phyloP scores from a whole-genome alignment of 768 basidiomycete species.

The Pleurotus ostreatus region DNA sequence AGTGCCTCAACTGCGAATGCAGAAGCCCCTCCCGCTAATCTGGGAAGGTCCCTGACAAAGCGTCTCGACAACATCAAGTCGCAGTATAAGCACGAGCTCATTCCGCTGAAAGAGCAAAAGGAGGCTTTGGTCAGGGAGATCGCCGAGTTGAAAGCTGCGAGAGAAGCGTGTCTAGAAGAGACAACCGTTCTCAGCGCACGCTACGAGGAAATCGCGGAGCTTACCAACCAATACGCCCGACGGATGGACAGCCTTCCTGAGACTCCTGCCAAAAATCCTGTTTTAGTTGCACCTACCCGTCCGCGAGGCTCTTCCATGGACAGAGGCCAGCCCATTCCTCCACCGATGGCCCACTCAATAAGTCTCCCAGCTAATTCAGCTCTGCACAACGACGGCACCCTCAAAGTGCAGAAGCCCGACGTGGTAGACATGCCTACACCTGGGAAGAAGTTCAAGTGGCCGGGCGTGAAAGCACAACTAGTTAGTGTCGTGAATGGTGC shows the following conservation, averaged over 20 bases:
- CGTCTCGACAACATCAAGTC: conserved; percentile 84
- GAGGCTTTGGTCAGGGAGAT: conserved; percentile 80
- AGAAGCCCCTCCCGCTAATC: conserved; percentile 38
- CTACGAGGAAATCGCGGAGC: conserved; percentile 89
- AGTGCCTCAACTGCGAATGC: conserved; percentile 25
- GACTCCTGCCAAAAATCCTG: conserved; percentile 23
- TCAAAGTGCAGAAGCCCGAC: conserved; percentile 42
- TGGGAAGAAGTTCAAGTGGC: conserved; percentile 65
- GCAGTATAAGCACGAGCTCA: conserved; percentile 84
- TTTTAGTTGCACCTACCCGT: conserved; percentile 8
- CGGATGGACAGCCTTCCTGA: conserved; percentile 62
- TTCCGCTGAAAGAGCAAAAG: conserved; percentile 78
- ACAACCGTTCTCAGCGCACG: conserved; percentile 85
- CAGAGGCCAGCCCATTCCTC: conserved; percentile 20
- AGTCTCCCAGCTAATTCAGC: conserved; percentile 41
- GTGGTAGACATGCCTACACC: conserved; percentile 40
- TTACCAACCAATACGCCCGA: conserved; percentile 78
- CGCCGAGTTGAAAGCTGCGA: conserved; percentile 77
- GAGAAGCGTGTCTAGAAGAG: conserved; percentile 88
- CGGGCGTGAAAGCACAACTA: conserved; percentile 53
- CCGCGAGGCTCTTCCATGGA: conserved; percentile 5
- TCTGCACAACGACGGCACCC: conserved; percentile 46
- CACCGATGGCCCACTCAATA: conserved; percentile 39
- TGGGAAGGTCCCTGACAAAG: conserved; percentile 72
- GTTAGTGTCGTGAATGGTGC: conserved; percentile 23